Base-by-base conservation (phyloP, 495 filamentous ascomycete species). In the Articulospora tetracladia region DNA sequence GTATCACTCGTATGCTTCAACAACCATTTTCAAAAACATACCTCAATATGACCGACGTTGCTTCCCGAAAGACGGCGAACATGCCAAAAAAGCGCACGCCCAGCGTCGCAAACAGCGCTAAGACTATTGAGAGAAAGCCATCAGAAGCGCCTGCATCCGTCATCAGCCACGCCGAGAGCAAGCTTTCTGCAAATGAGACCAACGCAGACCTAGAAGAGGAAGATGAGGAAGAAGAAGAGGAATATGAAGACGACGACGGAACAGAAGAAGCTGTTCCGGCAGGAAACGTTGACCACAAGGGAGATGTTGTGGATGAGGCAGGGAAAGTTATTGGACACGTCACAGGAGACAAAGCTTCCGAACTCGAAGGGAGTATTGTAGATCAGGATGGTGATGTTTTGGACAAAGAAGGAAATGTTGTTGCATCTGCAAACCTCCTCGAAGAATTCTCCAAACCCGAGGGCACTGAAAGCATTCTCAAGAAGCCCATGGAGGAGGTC, bases 371-470 rank as follows among this genome's bases (percentile, higher is more conserved):
- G 13, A 24, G 30, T 68, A 93, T 90, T 82, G 89, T 89, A 66
- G 87, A 94, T 62, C 87, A 86, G 68, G 75, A 91, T 61, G 91
- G 91, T 50, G 84, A 90, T 68, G 83, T 96, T 62, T 89, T 90
- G 74, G 86, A 87, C 64, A 89, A 92, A 64, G 82, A 82, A 48
- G 91, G 91, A 26, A 86, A 93, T 58, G 76, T 94, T 34, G 83
- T 94, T 55, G 91, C 90, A 32, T 78, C 76, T 41, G 91, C 89
- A 10, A 87, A 28, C 55, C 64, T 59, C 57, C 58, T 66, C 25
- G 62, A 62, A 12, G 47, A 12, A 52, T 23, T 24, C 47, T 24
- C 47, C 20, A 50, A 50, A 25, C 8, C 25, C 23, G 47, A 27
- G n/a, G 25, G 11, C 6, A n/a, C 20, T 25, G 47, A 25, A 12